Base-by-base conservation (phyloP, 495 filamentous ascomycete species). In the Corynascus novoguineensis region DNA sequence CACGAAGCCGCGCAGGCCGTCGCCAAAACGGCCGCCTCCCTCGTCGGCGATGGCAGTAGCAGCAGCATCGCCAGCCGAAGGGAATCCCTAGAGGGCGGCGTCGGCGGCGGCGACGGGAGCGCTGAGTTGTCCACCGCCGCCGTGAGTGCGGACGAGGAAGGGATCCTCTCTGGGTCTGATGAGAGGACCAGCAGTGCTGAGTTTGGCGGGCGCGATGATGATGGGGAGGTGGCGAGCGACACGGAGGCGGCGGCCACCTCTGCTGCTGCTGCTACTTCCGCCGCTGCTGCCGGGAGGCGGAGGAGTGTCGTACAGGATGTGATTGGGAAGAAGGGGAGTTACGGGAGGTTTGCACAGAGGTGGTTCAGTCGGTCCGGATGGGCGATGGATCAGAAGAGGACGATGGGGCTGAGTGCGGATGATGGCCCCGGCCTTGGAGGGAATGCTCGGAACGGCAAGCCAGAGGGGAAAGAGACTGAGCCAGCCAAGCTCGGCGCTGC, bases 301-400 rank as follows among this genome's bases (percentile, higher is more conserved):
- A 75, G 74, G 25, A 83, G 80, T 53, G 82, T 93, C 54, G 89
- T 85, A 0, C 81, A 95, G 73, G 89, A 96, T 71, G 91, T 96
- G 1, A 88, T 95, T 50, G 79, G 77, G 6, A 84, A 81, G 57
- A 86, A 81, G 54, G 87, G 90, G 0, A 82, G 80, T 37, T 96
- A 96, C 70, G 92, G 92, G 2, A 75, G 87, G 22, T 96, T 96
- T 68, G 89, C 92, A 0, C 82, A 89, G 58, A 84, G 83, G 60
- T 97, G 93, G 92, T 89, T 97, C 60, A 92, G 87, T 12, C 83
- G 79, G 60, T 86, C 83, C 48, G 90, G 87, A 3, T 87, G 90
- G 86, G 85, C 81, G 50, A 71, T 71, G 61, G 82, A 83, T 58
- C 77, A 76, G 52, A 73, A 80, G 59, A 74, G 79, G 49, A 75